Evolutionary conservation across 2,329 filamentous ascomycete genomes (phyloP).

Genomic region (Neofusicoccum ribis): DNA sequence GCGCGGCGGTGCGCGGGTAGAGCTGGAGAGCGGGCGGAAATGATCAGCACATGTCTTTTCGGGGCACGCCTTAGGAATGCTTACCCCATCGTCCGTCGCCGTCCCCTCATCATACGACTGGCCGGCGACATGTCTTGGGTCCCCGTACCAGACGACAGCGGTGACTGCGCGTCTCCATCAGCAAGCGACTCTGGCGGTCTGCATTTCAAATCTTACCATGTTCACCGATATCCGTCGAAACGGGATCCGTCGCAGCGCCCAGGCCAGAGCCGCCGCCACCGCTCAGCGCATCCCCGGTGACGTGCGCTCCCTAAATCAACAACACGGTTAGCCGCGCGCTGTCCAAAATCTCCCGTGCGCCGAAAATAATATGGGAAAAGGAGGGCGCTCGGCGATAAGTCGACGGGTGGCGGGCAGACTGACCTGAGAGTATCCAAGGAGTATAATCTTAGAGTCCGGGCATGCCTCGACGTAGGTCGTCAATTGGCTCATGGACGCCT

Average conservation of each 20-base stretch:
- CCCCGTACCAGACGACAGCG: constrained; percentile 13
- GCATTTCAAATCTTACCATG: constrained; percentile 17
- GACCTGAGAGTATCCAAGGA: constrained; percentile 16
- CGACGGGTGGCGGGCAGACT: not conserved
- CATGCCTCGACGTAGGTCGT: constrained; percentile 11
- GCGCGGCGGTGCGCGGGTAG: constrained; percentile 14
- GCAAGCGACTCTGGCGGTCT: constrained; percentile 10
- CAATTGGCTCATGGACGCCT: constrained; percentile 6
- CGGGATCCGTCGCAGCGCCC: constrained; percentile 15
- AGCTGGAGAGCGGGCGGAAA: not conserved
- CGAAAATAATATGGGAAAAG: constrained; percentile 16
- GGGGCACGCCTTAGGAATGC: constrained; percentile 4
- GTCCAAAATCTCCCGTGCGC: constrained; percentile 10
- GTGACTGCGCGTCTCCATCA: constrained; percentile 5
- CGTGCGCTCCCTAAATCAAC: constrained; percentile 17
- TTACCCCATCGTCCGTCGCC: not conserved
- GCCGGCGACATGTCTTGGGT: constrained; percentile 5
- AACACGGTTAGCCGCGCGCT: constrained; percentile 16
- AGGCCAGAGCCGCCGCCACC: constrained; percentile 14
- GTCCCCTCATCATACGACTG: constrained; percentile 9
- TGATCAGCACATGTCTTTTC: constrained; percentile 2
- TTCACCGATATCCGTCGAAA: constrained; percentile 8
- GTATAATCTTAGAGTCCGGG: constrained; percentile 8
- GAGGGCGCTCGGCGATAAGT: constrained; percentile 5
- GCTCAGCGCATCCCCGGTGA: constrained; percentile 15